Percentiles rank a stretch among this genome's conserved stretches.
Evolutionary conservation across 441 rosid genomes (phyloP).

Genomic region (Populus hybrid): DNA sequence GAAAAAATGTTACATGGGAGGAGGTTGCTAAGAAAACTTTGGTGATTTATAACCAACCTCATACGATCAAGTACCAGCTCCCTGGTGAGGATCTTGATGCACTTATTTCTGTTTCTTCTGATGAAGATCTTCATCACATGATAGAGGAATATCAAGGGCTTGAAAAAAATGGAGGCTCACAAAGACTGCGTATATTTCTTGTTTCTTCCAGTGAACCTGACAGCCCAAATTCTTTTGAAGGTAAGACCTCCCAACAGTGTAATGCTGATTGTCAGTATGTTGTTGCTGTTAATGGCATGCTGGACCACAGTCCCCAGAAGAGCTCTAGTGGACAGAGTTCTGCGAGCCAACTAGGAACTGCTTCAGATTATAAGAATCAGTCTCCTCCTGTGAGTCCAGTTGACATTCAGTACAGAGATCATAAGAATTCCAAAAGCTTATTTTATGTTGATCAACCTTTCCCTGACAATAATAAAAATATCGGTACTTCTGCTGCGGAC

Average conservation of each 20-base stretch:
- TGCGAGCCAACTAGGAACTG: constrained; percentile 46
- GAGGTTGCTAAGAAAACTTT: constrained; percentile 55
- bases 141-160: constrained; percentile 68
- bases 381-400: constrained; percentile 54
- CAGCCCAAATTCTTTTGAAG: constrained; percentile 53
- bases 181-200: constrained; percentile 70
- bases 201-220: constrained; percentile 61
- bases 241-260: constrained; percentile 40
- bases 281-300: constrained; percentile 73
- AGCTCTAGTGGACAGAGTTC: constrained; percentile 47
- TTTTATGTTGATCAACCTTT: constrained; percentile 18
- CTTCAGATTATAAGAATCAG: constrained; percentile 44
- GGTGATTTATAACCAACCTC: constrained; percentile 51
- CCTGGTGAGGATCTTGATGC: constrained; percentile 95
- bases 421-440: constrained; percentile 20
- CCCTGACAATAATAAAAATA: constrained; percentile 25
- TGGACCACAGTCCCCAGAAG: constrained; percentile 50
- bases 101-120: constrained; percentile 73
- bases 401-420: constrained; percentile 36
- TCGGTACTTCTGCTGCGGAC: constrained; percentile 21
- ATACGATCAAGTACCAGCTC: constrained; percentile 75
- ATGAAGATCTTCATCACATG: constrained; percentile 86
- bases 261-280: constrained; percentile 67
- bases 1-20: constrained; percentile 50
- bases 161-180: constrained; percentile 47